Base-by-base conservation (phyloP, 306 rosid species). In the Cyamopsis tetragonoloba region DNA sequence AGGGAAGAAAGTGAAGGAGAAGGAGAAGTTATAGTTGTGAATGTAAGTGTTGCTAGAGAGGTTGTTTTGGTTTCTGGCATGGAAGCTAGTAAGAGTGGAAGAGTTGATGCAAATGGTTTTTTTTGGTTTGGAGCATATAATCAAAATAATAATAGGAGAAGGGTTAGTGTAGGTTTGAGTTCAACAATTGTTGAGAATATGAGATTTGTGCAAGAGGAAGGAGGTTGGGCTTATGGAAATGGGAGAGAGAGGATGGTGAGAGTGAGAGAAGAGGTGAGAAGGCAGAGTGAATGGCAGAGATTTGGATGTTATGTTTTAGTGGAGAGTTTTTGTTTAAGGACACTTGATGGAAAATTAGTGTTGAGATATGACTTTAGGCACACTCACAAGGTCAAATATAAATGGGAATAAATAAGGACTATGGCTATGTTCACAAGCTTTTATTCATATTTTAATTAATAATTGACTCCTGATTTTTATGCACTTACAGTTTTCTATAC, bases 151-250 rank as follows among this genome's bases (percentile, higher is more conserved):
- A 54, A 18, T 30, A 85, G 59, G 41, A 83, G 34, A 48, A 75
- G 58, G 70, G 86, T 15, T 4, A 72, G 67, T 51, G 86, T 87
- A 27, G 98, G 95, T 3, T 51, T 92, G 35, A 89, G 88, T 37
- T 68, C 73, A 4, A 88, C 89, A 42, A 74, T 88, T 34, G 73
- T 85, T 27, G 92, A 87, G 50, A 70, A 85, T 12, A 84, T 87
- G 86, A 83, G 62, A 51, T 88, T 91, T 91, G 86, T 91, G 35
- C 60, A 88, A 72, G 91, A 91, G 70, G 88, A 70, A 19, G 95
- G 88, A 44, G 88, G 91, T 1, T 85, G 97, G 95, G 68, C 70
- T 62, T n/a, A 79, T 70, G 88, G 82, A 56, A 3, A 79, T 64
- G 88, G 83, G 8, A 72, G 46, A 55, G 91, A 80, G 35, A 80